Conservation (phyloP, 768 basidiomycete genomes). For the Mycena albidolilacea region DNA sequence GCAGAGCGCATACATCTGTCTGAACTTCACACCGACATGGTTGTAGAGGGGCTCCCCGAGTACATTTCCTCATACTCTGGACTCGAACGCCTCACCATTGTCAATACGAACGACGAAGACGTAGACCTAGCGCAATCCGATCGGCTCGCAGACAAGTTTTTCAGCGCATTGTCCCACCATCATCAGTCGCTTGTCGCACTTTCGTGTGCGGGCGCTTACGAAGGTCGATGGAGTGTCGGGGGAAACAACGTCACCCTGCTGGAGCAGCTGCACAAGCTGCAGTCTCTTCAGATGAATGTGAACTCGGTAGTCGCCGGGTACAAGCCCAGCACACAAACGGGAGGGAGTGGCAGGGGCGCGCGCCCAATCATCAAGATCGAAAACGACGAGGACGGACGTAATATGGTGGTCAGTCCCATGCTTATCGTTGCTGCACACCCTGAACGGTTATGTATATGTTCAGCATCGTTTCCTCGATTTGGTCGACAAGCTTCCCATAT, state of each 20-base stretch:
- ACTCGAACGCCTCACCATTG: not conserved
- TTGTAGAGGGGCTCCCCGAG: not conserved
- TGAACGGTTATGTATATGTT: not conserved
- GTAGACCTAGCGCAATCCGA: not conserved
- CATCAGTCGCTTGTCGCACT: slow-evolving; percentile 7
- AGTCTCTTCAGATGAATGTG: slow-evolving; percentile 11
- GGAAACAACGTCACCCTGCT: slow-evolving; percentile 3
- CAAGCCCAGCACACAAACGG: not conserved
- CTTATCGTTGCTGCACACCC: too few relatives aligned
- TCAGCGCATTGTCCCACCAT: slow-evolving; percentile 6
- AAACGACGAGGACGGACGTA: not conserved
- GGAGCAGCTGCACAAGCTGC: slow-evolving; percentile 4
- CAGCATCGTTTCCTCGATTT: slow-evolving; percentile 17
- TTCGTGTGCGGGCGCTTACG: not conserved
- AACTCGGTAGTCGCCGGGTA: not conserved
- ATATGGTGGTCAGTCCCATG: not conserved
- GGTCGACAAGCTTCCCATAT: not conserved
- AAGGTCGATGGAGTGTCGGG: slow-evolving; percentile 24
- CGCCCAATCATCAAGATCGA: not conserved
- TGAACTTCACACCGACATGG: not conserved
- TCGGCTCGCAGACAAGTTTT: slow-evolving; percentile 19
- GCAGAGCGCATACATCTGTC: not conserved
- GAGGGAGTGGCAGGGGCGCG: not conserved
- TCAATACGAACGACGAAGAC: too few relatives aligned
- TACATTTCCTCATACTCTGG: slow-evolving; percentile 18